Base-by-base conservation (phyloP, 768 basidiomycete species). In the Leccinum aurantiacum region DNA sequence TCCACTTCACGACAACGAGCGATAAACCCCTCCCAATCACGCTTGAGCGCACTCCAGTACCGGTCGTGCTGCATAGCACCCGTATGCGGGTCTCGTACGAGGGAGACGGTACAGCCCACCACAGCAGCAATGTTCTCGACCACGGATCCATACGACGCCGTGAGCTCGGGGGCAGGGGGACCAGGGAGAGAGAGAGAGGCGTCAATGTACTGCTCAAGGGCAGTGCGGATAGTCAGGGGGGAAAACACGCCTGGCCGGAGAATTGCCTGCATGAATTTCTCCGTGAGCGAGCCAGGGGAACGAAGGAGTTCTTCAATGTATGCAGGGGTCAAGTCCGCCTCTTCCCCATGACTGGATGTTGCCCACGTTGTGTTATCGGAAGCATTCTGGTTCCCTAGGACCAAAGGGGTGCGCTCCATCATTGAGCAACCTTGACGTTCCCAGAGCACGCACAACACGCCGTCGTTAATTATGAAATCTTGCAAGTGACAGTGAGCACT, bases 1-100 rank as follows among this genome's bases (percentile, higher is more conserved):
- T 97, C 95, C n/a, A 95, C 80, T 63, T 94, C 93, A 56, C 90
- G 84, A 68, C 93, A 95, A 58, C 92, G 83, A 8, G 95, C 90
- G 61, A 95, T 86, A 67, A 98, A 95, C 3, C 95, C 94, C 69
- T 98, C 91, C 95, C 96, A 98, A 66, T 98, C 95, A 50, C 91
- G 78, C 72, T 92, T 95, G 66, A 97, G 74, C 0, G 89, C 86
- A 65, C 84, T 89, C 86, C 91, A 89, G 69, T 93, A 94, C 48
- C 86, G 87, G 49, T 85, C 84, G 68, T 93, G 81, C 63, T 89
- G 86, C 50, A 85, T 80, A 38, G 88, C 88, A 15, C 94, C 94
- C 3, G 91, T 94, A 61, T 89, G 85, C 0, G 87, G 80, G 67
- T 91, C 89, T 46, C 81, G 81, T 63, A 84, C 82, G 37, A 95